A percentile compares a stretch with the other conserved stretches of the same genome.
Evolutionary conservation across 2,329 filamentous ascomycete species (phyloP).

Genomic region (Sporothrix brunneoviolacea): DNA sequence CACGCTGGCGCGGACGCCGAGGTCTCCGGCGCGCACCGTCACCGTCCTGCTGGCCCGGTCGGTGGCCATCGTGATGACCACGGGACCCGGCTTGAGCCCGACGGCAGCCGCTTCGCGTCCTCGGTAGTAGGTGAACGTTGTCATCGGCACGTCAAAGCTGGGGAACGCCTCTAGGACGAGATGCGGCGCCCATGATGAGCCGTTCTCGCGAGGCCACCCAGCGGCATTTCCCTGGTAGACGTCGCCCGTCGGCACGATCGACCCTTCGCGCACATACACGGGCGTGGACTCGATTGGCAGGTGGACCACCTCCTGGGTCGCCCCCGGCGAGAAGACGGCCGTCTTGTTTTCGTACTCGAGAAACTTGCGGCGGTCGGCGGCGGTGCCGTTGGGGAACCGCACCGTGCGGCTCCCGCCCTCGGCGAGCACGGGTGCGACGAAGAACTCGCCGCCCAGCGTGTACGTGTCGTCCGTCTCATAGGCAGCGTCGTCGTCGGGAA

Average conservation of each 20-base stretch:
- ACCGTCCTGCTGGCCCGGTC: neutral
- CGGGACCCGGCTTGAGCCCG: neutral
- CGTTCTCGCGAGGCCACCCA: conserved; percentile 21
- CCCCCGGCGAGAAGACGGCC: conserved; percentile 18
- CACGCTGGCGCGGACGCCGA: neutral
- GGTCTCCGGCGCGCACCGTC: neutral
- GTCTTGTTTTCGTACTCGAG: conserved; percentile 29
- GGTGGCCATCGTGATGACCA: neutral
- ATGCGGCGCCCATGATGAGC: conserved; percentile 22
- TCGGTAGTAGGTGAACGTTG: conserved; percentile 11
- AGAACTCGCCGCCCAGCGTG: conserved; percentile 27
- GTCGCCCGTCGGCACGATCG: conserved; percentile 28
- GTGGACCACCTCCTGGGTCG: conserved; percentile 10
- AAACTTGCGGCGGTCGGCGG: conserved; percentile 21
- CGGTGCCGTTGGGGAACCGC: conserved; percentile 24
- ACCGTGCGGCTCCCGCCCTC: conserved; percentile 23
- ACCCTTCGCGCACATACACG: conserved; percentile 28
- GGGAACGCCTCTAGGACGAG: conserved; percentile 28
- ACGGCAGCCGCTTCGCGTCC: too few species aligned
- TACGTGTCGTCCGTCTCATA: conserved; percentile 26
- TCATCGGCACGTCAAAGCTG: conserved; percentile 18
- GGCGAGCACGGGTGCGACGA: conserved; percentile 28
- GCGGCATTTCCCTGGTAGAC: conserved; percentile 29
- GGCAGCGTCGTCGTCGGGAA: conserved; percentile 21
- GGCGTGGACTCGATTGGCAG: conserved; percentile 23